Evolutionary conservation across 2,329 filamentous ascomycete species (phyloP).

Genomic region (Gaeumannomyces sp.): DNA sequence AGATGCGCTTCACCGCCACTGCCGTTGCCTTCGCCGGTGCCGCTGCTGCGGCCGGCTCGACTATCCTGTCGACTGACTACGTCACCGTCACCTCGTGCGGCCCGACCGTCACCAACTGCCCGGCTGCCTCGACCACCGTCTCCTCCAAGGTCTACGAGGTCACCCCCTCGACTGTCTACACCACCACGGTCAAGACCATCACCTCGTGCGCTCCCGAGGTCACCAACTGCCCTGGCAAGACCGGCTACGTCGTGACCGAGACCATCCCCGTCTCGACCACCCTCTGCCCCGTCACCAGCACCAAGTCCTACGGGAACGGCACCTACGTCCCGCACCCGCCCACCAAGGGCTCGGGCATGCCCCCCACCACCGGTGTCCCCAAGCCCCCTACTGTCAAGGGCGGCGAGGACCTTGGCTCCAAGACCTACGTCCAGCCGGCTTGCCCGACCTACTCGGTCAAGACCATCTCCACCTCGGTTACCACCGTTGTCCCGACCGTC

Average conservation of each 20-base stretch:
- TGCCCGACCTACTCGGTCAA: conserved; percentile 36
- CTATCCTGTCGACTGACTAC: conserved; percentile 52
- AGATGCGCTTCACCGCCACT: conserved; percentile 56
- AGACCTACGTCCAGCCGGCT: conserved; percentile 18
- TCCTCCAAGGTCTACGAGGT: conserved; percentile 25
- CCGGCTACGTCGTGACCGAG: conserved; percentile 32
- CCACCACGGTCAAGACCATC: conserved; percentile 54
- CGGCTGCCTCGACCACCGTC: conserved; percentile 25
- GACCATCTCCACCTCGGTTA: conserved; percentile 50
- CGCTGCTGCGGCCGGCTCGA: conserved; percentile 31
- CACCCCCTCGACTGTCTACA: conserved; percentile 46
- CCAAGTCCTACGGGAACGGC: conserved; percentile 16
- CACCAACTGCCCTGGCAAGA: conserved; percentile 52
- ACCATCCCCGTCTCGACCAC: conserved; percentile 39
- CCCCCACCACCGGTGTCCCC: conserved; percentile 32
- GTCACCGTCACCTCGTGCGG: conserved; percentile 57
- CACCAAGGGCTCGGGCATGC: conserved; percentile 31
- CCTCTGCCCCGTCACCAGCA: conserved; percentile 28
- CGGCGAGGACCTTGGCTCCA: conserved; percentile 13
- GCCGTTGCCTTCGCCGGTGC: conserved; percentile 43
- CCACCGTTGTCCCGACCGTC: conserved; percentile 48
- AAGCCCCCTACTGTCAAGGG: conserved; percentile 15
- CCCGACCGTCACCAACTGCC: conserved; percentile 47
- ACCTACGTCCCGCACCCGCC: conserved; percentile 12
- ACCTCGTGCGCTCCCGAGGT: conserved; percentile 55